Base-by-base conservation (phyloP, 129 eudicot genomes). In the Sambucus nigra region DNA sequence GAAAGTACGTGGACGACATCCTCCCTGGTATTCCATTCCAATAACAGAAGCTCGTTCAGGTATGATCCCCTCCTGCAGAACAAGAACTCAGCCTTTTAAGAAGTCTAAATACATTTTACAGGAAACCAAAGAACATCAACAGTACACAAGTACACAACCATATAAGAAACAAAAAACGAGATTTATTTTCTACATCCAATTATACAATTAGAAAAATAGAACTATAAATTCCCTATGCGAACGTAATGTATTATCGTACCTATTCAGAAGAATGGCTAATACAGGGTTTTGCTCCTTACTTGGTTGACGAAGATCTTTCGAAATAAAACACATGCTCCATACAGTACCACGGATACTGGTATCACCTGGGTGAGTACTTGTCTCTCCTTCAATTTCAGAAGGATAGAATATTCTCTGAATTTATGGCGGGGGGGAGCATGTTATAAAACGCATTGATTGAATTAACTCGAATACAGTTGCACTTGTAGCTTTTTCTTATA, bases 321-420 rank as follows among this genome's bases (percentile, higher is more conserved):
- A 85, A 64, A 91, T 79, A 73, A 85, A 91, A 72, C 99, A 91
- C 95, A 91, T 85, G 83, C 99, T 86, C 99, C 99, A 91, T 63
- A 91, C 82, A 33, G 95, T 81, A 69, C 94, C 98, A 73, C 72
- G 56, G 20, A 76, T 80, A 64, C 77, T 69, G 53, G 67, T 41
- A 64, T 51, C 53, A 53, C 77, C 72, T 42, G 47, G 44, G 46
- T 62, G 51, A 59, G 69, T 57, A 61, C 61, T 74, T 27, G 78
- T 25, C 50, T 65, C 64, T 20, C 67, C 71, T 67, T 72, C 82
- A 58, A 45, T 64, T 55, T 76, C 94, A 64, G 94, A 57, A 52
- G 99, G 99, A 73, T 61, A 74, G 19, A 51, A 66, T 53, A 86
- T 54, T 79, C 73, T 75, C 99, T 91, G 77, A 50, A 63, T 48